Evolutionary conservation across 306 rosid genomes (phyloP), one percentile per base, ranked within the genome.

Genomic region (Glycine latifolia): DNA sequence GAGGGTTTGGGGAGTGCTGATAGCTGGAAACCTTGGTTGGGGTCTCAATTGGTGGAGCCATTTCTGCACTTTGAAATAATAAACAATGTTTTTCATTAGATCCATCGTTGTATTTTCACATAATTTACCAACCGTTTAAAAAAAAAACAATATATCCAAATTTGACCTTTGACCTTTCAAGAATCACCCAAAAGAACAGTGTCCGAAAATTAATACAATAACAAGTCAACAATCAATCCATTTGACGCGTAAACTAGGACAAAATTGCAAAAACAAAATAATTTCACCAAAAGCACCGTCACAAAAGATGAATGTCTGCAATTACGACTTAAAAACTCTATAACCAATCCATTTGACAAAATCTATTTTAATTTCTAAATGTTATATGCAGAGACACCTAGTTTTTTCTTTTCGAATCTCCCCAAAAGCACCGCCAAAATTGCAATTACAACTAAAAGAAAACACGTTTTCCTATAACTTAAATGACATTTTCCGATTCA

Each of bases 41-140:
- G 50, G 91, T 86, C 87, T 77, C 90, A 73, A 89, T 93, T 10
- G 97, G 95, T 65, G 97, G 95, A 88, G 86, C 66, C 97, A 93
- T 95, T 6, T 41, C 90, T 83, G 82, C 88, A 73, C 44, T 73
- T 88, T 77, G 80, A 41, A 84, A 88, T 15, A 59, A 39, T 16
- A 39, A 41, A 59, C 66, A 68, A 48, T 1, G 26, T 74, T 41
- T 66, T 16, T 35, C 6, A 62, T 58, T 73, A 78, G 44, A 73
- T 41, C 82, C 72, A 55, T 10, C 59, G 52, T 11, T 6, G n/a
- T 33, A 26, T 39, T 49, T 13, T 33, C 4, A 66, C 82, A 81
- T 41, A 59, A 65, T 41, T 65, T 44, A 72, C 35, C 68, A 31
- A 44, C 16, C n/a, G 10, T 16, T 13, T n/a, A 8, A 49, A 33